Evolutionary conservation across 768 basidiomycete species (phyloP).

Genomic region (Amanita brunnescens): DNA sequence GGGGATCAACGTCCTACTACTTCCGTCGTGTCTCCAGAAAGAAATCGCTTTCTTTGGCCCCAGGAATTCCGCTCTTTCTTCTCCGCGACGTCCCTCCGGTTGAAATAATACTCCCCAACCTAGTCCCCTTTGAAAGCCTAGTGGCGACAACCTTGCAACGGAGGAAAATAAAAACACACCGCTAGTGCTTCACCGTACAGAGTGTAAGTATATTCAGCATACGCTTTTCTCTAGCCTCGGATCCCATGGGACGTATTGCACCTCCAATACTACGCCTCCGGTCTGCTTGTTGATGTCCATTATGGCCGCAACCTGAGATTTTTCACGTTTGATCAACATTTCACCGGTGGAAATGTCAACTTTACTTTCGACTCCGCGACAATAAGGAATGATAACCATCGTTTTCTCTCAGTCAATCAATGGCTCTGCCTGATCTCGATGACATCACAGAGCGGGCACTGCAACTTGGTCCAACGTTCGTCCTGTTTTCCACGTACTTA

Average conservation of each 20-base stretch:
- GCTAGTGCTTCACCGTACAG: conserved; percentile 10
- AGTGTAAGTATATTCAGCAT: conserved; percentile 11
- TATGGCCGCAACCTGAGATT: neutral
- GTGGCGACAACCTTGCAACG: conserved; percentile 20
- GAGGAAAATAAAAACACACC: conserved; percentile 7
- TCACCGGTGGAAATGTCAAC: neutral
- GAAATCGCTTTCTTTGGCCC: conserved; percentile 11
- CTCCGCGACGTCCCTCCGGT: conserved; percentile 19
- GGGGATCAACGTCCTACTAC: conserved; percentile 43
- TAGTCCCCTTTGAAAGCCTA: conserved; percentile 24
- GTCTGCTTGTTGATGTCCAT: neutral
- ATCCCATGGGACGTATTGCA: conserved; percentile 13
- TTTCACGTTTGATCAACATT: too few relatives aligned
- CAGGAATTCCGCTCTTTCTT: conserved; percentile 14
- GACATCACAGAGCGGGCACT: neutral
- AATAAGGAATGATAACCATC: neutral
- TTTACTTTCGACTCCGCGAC: neutral
- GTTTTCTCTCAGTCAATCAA: neutral
- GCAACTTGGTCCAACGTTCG: neutral
- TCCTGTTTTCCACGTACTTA: neutral
- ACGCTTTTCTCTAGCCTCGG: conserved; percentile 13
- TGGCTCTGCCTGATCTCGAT: neutral
- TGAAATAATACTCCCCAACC: conserved; percentile 23
- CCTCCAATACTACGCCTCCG: conserved; percentile 4
- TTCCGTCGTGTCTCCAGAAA: conserved; percentile 27